A percentile compares a stretch with the other conserved stretches of the same genome.
Evolutionary conservation across 805 yeast genomes (phyloP).

Genomic region (Monosporozyma aquatica): DNA sequence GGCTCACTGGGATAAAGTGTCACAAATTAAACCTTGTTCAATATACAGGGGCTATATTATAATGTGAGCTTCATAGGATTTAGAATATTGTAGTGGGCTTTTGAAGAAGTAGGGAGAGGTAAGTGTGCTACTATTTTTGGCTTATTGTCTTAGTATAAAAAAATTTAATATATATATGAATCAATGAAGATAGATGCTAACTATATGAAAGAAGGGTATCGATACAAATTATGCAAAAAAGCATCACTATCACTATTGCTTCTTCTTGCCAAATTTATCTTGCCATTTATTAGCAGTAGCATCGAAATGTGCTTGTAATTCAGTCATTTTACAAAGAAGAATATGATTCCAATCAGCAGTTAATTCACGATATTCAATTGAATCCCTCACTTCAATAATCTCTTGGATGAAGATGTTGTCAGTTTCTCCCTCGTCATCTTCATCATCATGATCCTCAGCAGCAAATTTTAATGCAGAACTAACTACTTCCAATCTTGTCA

Average conservation of each 20-base stretch:
- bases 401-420: conserved; percentile 29
- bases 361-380: conserved; percentile 18
- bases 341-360: conserved; percentile 23
- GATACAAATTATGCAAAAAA: no score
- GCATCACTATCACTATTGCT: conserved; percentile 3
- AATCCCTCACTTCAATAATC: conserved; percentile 19
- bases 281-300: conserved; percentile 17
- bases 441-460: conserved; percentile 27
- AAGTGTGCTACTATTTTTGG: no score
- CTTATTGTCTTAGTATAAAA: no score
- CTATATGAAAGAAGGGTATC: no score
- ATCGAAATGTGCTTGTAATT: conserved; percentile 14
- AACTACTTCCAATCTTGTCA: conserved; percentile 23
- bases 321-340: conserved; percentile 11
- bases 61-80: no score
- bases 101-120: no score
- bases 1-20: no score
- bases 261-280: conserved; percentile 19
- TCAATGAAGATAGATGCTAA: no score
- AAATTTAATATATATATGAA: no score
- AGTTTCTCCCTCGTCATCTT: conserved; percentile 20
- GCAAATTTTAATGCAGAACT: conserved; percentile 28
- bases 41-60: no score
- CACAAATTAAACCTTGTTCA: no score
- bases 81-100: no score